Conservation (phyloP, 1,284 basidiomycete species). For the Leccinum huronense region DNA sequence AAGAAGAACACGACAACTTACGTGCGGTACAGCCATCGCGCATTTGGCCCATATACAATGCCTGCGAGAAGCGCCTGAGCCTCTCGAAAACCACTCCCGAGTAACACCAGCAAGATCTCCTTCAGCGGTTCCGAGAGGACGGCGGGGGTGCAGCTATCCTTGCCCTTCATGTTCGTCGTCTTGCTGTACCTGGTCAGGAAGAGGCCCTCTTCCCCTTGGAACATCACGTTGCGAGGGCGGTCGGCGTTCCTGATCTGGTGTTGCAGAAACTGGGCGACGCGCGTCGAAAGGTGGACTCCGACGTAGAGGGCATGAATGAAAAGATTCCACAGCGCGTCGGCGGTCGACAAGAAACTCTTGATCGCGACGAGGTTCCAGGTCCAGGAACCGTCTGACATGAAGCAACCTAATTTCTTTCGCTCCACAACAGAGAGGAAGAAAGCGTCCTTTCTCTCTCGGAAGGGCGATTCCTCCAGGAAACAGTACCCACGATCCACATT, state of each 20-base stretch:
- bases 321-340: constrained; percentile 1
- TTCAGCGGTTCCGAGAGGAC: background rate
- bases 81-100: constrained; percentile 10
- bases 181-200: constrained; percentile 11
- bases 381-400: background rate
- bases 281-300: background rate
- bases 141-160: constrained; percentile 11
- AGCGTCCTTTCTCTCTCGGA: background rate
- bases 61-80: constrained; percentile 10
- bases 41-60: background rate
- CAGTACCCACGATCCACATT: constrained; percentile 6
- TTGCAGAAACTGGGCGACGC: constrained; percentile 4
- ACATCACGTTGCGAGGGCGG: constrained; percentile 1
- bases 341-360: background rate
- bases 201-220: constrained; percentile 9
- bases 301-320: constrained; percentile 4
- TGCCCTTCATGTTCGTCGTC: background rate
- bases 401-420: background rate
- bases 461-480: constrained; percentile 10
- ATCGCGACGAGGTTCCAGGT: background rate
- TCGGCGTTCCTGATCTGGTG: constrained; percentile 7
- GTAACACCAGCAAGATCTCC: constrained; percentile 4
- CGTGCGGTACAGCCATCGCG: background rate
- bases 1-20: background rate
- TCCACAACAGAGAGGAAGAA: constrained; percentile 7